Conservation (phyloP, 31 red algal species). For the Endocladia muricata region DNA sequence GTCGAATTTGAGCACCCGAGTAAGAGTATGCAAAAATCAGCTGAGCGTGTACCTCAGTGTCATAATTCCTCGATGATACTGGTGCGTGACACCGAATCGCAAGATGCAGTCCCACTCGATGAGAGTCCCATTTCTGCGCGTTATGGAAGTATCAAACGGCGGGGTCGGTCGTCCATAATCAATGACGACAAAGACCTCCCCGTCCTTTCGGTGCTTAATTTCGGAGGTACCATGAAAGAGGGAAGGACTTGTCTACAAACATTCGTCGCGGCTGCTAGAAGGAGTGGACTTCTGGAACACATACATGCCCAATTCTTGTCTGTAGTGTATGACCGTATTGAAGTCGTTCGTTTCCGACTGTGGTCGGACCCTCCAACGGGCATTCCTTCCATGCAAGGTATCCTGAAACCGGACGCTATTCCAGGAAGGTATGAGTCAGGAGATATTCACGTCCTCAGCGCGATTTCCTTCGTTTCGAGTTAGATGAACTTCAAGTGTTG, state of each 20-base stretch:
- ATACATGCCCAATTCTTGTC: not conserved
- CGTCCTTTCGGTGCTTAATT: not conserved
- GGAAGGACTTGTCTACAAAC: not conserved
- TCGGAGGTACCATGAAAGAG: not conserved
- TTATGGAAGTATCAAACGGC: too few species aligned
- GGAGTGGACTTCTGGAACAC: not conserved
- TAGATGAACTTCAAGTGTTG: conserved; percentile 14
- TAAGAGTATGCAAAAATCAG: not conserved
- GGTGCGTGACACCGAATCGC: not conserved
- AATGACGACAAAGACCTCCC: not conserved
- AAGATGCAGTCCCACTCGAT: not conserved
- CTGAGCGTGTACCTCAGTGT: not conserved
- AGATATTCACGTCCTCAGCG: conserved; percentile 15
- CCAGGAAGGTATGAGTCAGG: conserved; percentile 7
- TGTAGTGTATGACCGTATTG: not conserved
- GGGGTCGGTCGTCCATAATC: not conserved
- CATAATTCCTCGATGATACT: not conserved
- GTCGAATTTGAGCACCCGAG: not conserved
- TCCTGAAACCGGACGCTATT: conserved; percentile 3
- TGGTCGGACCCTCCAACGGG: conserved; percentile 11
- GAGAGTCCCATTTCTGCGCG: not conserved
- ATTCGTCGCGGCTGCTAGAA: not conserved
- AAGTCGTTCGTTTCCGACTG: conserved; percentile 2
- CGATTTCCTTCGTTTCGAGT: conserved; percentile 2
- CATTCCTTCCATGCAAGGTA: not conserved